Evolutionary conservation across 805 yeast genomes (phyloP).

Genomic region (Hanseniaspora guilliermondii): DNA sequence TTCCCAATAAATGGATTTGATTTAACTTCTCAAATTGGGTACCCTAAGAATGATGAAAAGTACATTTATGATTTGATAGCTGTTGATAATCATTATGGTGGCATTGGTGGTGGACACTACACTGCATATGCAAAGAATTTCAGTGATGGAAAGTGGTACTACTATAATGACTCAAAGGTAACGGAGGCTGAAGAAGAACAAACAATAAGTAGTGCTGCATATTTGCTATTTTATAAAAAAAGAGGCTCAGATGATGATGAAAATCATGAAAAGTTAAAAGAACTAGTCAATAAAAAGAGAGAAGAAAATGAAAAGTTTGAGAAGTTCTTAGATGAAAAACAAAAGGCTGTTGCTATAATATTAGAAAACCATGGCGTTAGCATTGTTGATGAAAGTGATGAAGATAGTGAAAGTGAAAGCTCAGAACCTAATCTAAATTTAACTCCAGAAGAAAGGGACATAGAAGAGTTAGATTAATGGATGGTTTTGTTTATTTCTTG

Average conservation of each 20-base stretch:
- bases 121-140: slow-evolving; percentile 79
- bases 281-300: slow-evolving; percentile 34
- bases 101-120: slow-evolving; percentile 94
- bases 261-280: slow-evolving; percentile 32
- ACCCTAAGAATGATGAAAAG: slow-evolving; percentile 16
- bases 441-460: slow-evolving; percentile 13
- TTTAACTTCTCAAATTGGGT: slow-evolving; percentile 44
- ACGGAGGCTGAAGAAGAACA: slow-evolving; percentile 45
- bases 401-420: slow-evolving; percentile 15
- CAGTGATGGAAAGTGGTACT: slow-evolving; percentile 70
- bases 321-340: slow-evolving; percentile 17
- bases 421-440: slow-evolving; percentile 17
- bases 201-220: slow-evolving; percentile 67
- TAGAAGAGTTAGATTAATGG: background rate
- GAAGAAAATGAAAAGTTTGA: slow-evolving; percentile 22
- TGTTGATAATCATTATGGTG: slow-evolving; percentile 92
- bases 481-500: background rate
- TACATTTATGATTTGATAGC: slow-evolving; percentile 74
- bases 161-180: slow-evolving; percentile 77
- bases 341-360: slow-evolving; percentile 23
- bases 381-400: slow-evolving; percentile 16
- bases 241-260: slow-evolving; percentile 34
- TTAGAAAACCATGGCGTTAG: slow-evolving; percentile 17
- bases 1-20: slow-evolving; percentile 81
- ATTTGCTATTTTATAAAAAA: slow-evolving; percentile 69